phyloP scores from a whole-genome alignment of 1,284 basidiomycete genomes.

The Xerocomus tenax region DNA sequence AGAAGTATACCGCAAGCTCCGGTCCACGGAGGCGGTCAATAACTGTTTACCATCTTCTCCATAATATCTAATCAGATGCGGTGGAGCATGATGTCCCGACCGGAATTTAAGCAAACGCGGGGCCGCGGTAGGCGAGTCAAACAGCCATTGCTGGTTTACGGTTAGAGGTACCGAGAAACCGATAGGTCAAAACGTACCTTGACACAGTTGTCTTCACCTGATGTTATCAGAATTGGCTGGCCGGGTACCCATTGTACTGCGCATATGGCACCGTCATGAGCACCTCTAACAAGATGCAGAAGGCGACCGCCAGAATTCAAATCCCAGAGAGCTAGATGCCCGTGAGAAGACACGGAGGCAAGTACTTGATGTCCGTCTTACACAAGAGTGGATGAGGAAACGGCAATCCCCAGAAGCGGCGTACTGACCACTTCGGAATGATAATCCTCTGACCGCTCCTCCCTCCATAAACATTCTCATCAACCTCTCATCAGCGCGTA shows the following conservation, averaged over 20 bases:
- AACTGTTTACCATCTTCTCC: conserved; percentile 94
- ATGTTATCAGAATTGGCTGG: conserved; percentile 81
- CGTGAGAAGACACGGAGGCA: conserved; percentile 77
- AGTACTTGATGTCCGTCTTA: conserved; percentile 80
- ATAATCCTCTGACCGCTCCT: conserved; percentile 64
- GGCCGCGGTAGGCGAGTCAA: conserved; percentile 80
- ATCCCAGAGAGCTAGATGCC: conserved; percentile 88
- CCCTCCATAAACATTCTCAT: conserved; percentile 86
- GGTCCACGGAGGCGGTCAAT: conserved; percentile 80
- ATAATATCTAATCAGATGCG: conserved; percentile 89
- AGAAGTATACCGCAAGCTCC: conserved; percentile 81
- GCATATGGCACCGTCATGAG: conserved; percentile 77
- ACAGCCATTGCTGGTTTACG: conserved; percentile 83
- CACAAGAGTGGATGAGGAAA: conserved; percentile 4
- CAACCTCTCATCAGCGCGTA: conserved; percentile 81
- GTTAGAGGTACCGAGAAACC: conserved; percentile 7
- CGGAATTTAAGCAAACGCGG: conserved; percentile 87
- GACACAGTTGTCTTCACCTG: conserved; percentile 87
- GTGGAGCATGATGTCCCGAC: conserved; percentile 86
- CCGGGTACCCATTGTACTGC: conserved; percentile 84
- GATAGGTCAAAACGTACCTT: conserved; percentile 47
- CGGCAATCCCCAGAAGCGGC: neutral
- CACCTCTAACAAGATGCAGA: conserved; percentile 75
- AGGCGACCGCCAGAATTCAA: conserved; percentile 73
- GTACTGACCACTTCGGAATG: conserved; percentile 77